Evolutionary conservation across 805 yeast genomes (phyloP).

Genomic region (Pichia occidentalis): DNA sequence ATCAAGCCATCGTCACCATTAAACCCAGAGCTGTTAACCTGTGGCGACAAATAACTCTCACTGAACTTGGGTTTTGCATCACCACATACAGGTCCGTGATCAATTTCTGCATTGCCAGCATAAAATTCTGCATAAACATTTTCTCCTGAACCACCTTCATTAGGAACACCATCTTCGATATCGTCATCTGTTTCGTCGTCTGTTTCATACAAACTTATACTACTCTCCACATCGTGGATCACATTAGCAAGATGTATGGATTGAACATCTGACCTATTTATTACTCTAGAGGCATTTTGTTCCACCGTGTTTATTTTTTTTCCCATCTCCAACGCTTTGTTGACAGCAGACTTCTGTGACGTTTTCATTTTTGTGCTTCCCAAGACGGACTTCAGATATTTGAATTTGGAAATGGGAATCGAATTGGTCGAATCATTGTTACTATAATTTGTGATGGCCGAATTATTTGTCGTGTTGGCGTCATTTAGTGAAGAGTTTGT

Average conservation of each 20-base stretch:
- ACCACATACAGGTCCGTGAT: too few species aligned
- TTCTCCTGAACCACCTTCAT: background rate
- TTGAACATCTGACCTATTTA: conserved; percentile 10
- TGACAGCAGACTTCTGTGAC: conserved; percentile 16
- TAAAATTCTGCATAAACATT: background rate
- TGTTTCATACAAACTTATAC: conserved; percentile 7
- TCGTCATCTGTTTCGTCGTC: conserved; percentile 7
- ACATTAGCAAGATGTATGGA: conserved; percentile 18
- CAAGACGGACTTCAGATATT: conserved; percentile 26
- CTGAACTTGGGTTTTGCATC: too few species aligned
- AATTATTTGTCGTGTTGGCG: too few species aligned
- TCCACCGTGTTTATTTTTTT: conserved; percentile 20
- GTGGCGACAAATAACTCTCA: too few species aligned
- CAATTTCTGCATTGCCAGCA: background rate
- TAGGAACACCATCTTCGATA: conserved; percentile 1
- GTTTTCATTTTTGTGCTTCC: conserved; percentile 12
- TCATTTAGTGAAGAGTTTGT: too few species aligned
- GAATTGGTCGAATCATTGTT: conserved; percentile 1
- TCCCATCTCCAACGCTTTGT: conserved; percentile 22
- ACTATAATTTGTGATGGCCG: too few species aligned
- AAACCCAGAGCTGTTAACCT: too few species aligned
- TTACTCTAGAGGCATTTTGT: conserved; percentile 12
- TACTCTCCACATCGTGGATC: conserved; percentile 8
- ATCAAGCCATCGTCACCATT: background rate
- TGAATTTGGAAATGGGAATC: conserved; percentile 26